Percentiles rank a stretch among this genome's conserved stretches.
Evolutionary conservation across 2,329 filamentous ascomycete species (phyloP).

Genomic region (Lasiodiplodia gonubiensis): DNA sequence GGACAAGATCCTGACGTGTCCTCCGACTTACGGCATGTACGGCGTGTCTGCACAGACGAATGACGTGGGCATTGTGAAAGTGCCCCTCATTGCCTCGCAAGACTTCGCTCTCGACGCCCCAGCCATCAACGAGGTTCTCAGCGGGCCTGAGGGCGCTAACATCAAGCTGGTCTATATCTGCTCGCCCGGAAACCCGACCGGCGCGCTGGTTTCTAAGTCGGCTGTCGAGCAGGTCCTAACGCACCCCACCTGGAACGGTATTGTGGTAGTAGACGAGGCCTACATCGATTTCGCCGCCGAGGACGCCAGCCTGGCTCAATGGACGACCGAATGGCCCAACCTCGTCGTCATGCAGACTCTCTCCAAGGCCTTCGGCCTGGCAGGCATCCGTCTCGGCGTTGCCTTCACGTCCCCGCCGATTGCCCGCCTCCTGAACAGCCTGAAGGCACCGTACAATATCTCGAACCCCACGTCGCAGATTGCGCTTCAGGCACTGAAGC

Average conservation of each 20-base stretch:
- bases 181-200: conserved; percentile 94
- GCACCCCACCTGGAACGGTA: conserved; percentile 92
- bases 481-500: conserved; percentile 73
- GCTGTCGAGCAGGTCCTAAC: conserved; percentile 76
- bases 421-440: conserved; percentile 80
- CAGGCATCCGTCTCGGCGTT: conserved; percentile 87
- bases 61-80: conserved; percentile 82
- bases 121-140: conserved; percentile 70
- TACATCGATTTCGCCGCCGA: conserved; percentile 93
- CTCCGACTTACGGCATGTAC: conserved; percentile 99
- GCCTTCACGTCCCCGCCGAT: conserved; percentile 80
- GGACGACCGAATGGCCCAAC: conserved; percentile 92
- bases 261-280: conserved; percentile 92
- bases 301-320: conserved; percentile 82
- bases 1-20: conserved; percentile 92
- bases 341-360: conserved; percentile 97
- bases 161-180: conserved; percentile 94
- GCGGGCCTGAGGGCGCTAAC: conserved; percentile 56
- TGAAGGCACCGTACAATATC: conserved; percentile 97
- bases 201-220: conserved; percentile 74
- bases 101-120: conserved; percentile 74
- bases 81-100: conserved; percentile 77
- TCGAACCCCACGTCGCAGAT: conserved; percentile 84
- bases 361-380: conserved; percentile 96
- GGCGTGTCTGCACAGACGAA: conserved; percentile 92